These are phyloP conservation scores for Mycena haematopus DNA, from an alignment of 768 basidiomycete genomes.

Conservation along the genomic window DNA sequence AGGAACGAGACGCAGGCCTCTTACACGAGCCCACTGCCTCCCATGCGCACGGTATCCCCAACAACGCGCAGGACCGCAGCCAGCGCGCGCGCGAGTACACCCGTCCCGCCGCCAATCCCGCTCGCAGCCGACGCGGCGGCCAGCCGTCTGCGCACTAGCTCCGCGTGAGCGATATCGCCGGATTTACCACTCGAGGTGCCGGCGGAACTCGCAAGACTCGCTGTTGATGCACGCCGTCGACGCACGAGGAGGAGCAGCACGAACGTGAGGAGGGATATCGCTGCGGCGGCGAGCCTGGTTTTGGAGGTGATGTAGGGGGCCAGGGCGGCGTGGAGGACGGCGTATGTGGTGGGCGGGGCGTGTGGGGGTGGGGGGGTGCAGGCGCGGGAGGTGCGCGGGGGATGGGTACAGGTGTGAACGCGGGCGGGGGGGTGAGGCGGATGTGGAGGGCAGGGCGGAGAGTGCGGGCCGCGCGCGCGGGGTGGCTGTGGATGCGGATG, in stretches of 20 bases:
- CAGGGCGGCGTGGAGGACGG: conserved; percentile 56
- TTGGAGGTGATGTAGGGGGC: conserved; percentile 52
- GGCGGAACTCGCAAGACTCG: background rate
- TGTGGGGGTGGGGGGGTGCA: conserved; percentile 29
- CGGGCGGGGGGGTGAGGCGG: conserved; percentile 10
- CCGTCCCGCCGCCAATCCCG: conserved; percentile 40
- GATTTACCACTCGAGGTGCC: background rate
- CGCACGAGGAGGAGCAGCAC: conserved; percentile 54
- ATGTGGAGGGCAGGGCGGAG: conserved; percentile 36
- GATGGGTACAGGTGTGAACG: conserved; percentile 23
- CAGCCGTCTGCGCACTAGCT: conserved; percentile 63
- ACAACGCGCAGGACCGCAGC: conserved; percentile 57
- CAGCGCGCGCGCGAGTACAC: conserved; percentile 52
- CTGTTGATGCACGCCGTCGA: conserved; percentile 36
- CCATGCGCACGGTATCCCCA: conserved; percentile 76
- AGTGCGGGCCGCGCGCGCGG: conserved; percentile 43
- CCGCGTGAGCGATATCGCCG: conserved; percentile 42
- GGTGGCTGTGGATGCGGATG: conserved; percentile 44
- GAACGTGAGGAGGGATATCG: conserved; percentile 45
- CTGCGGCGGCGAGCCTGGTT: conserved; percentile 50
- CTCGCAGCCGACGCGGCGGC: conserved; percentile 45
- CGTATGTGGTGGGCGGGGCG: conserved; percentile 37
- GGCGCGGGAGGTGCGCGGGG: conserved; percentile 17
- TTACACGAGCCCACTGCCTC: conserved; percentile 76
- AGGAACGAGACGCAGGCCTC: too few relatives aligned